phyloP scores from a whole-genome alignment of 352 stramenopile genomes.

The Saprolegnia parasitica region DNA sequence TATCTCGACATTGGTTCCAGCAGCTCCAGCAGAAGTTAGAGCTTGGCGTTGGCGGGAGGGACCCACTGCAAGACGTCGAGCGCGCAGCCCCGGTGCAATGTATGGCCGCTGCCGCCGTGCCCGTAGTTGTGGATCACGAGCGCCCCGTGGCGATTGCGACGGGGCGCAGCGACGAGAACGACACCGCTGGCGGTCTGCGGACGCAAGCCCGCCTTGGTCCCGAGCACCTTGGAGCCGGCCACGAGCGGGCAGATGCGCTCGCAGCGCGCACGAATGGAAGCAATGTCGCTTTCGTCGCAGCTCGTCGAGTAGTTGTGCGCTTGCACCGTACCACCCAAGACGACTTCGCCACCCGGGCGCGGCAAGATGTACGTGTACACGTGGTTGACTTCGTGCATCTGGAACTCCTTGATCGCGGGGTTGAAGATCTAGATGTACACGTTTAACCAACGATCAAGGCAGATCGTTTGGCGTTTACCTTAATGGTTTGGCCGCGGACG shows the following conservation, averaged over 20 bases:
- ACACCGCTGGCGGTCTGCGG: conserved; percentile 41
- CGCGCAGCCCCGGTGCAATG: conserved; percentile 63
- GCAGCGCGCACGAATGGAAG: conserved; percentile 50
- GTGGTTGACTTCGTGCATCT: conserved; percentile 44
- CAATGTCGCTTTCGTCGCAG: conserved; percentile 41
- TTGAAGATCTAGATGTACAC: conserved; percentile 38
- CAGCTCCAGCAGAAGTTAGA: background rate
- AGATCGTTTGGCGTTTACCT: conserved; percentile 33
- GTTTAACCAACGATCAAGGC: background rate
- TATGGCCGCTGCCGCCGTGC: conserved; percentile 61
- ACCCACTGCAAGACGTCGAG: conserved; percentile 40
- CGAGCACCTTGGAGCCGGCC: conserved; percentile 40
- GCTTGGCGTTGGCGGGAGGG: background rate
- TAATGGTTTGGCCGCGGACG: conserved; percentile 59
- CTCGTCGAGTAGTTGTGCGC: conserved; percentile 47
- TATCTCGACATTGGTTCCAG: background rate
- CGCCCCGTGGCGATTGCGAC: conserved; percentile 36
- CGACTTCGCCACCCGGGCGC: conserved; percentile 50
- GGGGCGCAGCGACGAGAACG: conserved; percentile 44
- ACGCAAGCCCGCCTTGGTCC: conserved; percentile 42
- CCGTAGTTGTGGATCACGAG: conserved; percentile 69
- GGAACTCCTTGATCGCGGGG: conserved; percentile 46
- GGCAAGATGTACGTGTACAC: conserved; percentile 68
- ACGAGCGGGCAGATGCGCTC: conserved; percentile 42
- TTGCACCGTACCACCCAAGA: conserved; percentile 62